Conservation (phyloP, 1,139 yeast genomes). For the Protomyces lactucae-debilis region DNA sequence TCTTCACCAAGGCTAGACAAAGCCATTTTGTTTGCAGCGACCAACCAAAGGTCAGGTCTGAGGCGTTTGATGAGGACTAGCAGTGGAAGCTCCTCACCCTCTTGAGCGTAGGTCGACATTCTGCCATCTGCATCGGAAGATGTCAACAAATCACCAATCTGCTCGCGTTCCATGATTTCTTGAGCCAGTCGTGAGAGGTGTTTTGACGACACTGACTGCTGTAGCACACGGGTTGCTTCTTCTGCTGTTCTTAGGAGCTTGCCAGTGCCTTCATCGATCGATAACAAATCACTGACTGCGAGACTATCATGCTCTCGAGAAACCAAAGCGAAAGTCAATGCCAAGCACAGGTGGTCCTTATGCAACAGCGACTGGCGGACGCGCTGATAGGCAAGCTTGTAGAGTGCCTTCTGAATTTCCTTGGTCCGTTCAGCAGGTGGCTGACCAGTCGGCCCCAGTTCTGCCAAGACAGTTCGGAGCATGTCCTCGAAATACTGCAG, state of each 20-base stretch:
- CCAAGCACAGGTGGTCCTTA: conserved; percentile 49
- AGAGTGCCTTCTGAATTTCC: conserved; percentile 42
- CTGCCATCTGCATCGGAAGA: neutral
- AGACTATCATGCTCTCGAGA: neutral
- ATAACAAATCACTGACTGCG: neutral
- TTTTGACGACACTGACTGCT: neutral
- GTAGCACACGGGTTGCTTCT: neutral
- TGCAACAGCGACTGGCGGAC: conserved; percentile 51
- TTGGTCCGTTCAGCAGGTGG: conserved; percentile 34
- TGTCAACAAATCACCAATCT: neutral
- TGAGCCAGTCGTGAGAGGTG: neutral
- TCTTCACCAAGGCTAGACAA: neutral
- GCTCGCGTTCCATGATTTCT: neutral
- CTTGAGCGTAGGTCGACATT: neutral
- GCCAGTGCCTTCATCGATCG: neutral
- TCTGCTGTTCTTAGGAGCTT: neutral
- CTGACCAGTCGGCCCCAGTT: conserved; percentile 15
- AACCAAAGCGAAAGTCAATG: conserved; percentile 41
- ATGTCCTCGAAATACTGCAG: conserved; percentile 47
- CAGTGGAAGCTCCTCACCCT: neutral
- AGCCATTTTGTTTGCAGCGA: conserved; percentile 27
- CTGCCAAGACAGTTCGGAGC: conserved; percentile 44
- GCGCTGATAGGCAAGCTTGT: conserved; percentile 47
- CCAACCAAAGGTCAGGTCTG: conserved; percentile 35
- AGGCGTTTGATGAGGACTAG: conserved; percentile 33